Evolutionary conservation across 768 basidiomycete species (phyloP).

Genomic region (Pisolithus marmoratus): DNA sequence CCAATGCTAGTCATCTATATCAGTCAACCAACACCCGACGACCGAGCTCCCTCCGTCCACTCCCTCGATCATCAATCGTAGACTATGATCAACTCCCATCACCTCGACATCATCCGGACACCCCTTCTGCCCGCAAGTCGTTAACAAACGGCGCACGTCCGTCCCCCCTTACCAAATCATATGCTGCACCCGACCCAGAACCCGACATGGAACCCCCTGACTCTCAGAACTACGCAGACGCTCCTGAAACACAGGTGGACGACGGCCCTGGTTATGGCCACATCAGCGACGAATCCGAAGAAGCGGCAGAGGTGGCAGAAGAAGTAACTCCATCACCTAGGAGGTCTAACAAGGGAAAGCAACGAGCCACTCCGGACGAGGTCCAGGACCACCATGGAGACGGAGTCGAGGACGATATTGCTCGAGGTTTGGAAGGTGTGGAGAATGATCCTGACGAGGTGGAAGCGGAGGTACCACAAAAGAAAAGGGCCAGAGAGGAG

Average conservation of each 20-base stretch:
- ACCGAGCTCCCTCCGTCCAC: slow-evolving; percentile 38
- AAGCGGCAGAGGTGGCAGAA: slow-evolving; percentile 28
- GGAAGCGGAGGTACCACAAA: slow-evolving; percentile 20
- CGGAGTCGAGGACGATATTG: slow-evolving; percentile 39
- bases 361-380: slow-evolving; percentile 24
- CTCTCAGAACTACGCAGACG: slow-evolving; percentile 20
- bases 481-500: slow-evolving; percentile 25
- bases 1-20: slow-evolving; percentile 28
- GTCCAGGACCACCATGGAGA: slow-evolving; percentile 9
- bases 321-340: slow-evolving; percentile 19
- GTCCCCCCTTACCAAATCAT: slow-evolving; percentile 27
- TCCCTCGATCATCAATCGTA: slow-evolving; percentile 46
- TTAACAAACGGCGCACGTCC: slow-evolving; percentile 31
- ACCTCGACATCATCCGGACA: slow-evolving; percentile 33
- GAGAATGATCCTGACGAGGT: slow-evolving; percentile 51
- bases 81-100: slow-evolving; percentile 63
- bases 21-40: slow-evolving; percentile 35
- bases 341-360: slow-evolving; percentile 36
- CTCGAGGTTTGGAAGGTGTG: slow-evolving; percentile 37
- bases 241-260: slow-evolving; percentile 8
- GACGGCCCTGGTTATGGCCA: slow-evolving; percentile 7
- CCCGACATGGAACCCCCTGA: slow-evolving; percentile 20
- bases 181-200: slow-evolving; percentile 16
- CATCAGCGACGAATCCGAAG: slow-evolving; percentile 37
- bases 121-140: slow-evolving; percentile 25